Conservation (phyloP, 768 basidiomycete species). For the Sistotremastrum niveocremeum region DNA sequence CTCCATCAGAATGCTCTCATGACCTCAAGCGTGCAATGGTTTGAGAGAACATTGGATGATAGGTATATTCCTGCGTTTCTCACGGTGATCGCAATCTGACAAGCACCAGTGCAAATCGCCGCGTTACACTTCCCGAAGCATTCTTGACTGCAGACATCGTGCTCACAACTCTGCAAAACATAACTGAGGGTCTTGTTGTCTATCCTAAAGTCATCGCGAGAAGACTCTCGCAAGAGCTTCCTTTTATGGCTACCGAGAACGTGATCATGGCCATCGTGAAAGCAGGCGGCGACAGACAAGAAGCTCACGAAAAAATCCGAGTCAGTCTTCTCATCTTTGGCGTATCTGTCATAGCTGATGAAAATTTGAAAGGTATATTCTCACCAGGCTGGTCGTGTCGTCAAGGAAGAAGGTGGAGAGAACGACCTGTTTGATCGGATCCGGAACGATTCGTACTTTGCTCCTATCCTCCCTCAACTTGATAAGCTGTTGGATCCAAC, state of each 20-base stretch:
- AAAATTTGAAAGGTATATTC: conserved; percentile 55
- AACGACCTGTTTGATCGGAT: conserved; percentile 93
- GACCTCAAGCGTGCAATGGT: conserved; percentile 94
- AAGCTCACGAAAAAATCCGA: conserved; percentile 91
- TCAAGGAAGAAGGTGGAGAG: conserved; percentile 87
- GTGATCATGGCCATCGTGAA: conserved; percentile 99
- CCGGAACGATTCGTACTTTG: conserved; percentile 71
- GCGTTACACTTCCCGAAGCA: conserved; percentile 92
- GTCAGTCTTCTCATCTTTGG: conserved; percentile 24
- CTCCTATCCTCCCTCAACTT: conserved; percentile 69
- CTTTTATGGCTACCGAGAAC: conserved; percentile 99
- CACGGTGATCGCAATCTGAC: background rate
- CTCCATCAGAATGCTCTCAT: conserved; percentile 93
- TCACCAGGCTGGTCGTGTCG: conserved; percentile 87
- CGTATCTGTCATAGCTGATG: conserved; percentile 4
- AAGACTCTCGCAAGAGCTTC: conserved; percentile 86
- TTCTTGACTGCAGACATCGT: conserved; percentile 96
- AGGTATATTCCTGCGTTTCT: conserved; percentile 33
- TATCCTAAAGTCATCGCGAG: conserved; percentile 93
- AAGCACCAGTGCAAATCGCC: conserved; percentile 70
- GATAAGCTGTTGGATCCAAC: conserved; percentile 69
- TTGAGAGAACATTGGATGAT: conserved; percentile 95
- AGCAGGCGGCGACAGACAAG: conserved; percentile 88
- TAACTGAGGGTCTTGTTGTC: conserved; percentile 97
- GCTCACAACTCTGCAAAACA: conserved; percentile 88